phyloP scores from a whole-genome alignment of 2,329 filamentous ascomycete genomes.

The Byssoonygena ceratinophila region DNA sequence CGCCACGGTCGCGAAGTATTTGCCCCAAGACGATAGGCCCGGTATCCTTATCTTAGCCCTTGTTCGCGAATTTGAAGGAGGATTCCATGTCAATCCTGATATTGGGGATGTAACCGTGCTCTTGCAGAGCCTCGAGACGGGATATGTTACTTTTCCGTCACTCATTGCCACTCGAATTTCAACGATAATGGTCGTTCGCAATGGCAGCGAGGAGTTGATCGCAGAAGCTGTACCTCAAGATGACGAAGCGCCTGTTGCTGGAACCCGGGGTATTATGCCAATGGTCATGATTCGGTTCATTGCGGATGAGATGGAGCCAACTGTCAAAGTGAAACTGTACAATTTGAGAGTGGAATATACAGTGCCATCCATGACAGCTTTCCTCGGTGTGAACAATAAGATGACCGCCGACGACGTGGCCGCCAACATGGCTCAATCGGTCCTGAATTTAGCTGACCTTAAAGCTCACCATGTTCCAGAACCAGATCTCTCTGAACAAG shows the following conservation, averaged over 20 bases:
- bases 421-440: constrained; percentile 63
- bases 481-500: constrained; percentile 13
- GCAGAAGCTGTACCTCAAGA: constrained; percentile 45
- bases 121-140: constrained; percentile 56
- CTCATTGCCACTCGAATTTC: constrained; percentile 68
- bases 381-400: constrained; percentile 60
- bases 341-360: constrained; percentile 82
- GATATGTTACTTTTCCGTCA: constrained; percentile 75
- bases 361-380: constrained; percentile 68
- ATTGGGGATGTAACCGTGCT: constrained; percentile 55
- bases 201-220: constrained; percentile 60
- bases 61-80: constrained; percentile 52
- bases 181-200: constrained; percentile 51
- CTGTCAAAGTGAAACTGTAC: constrained; percentile 76
- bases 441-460: constrained; percentile 63
- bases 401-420: constrained; percentile 63
- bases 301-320: constrained; percentile 86
- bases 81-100: constrained; percentile 54
- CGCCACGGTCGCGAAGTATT: constrained; percentile 81
- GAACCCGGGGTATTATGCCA: constrained; percentile 31
- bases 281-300: constrained; percentile 84
- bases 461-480: constrained; percentile 21
- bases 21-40: constrained; percentile 89
- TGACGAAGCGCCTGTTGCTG: constrained; percentile 19
- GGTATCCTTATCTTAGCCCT: constrained; percentile 67